Base-by-base conservation (phyloP, 108 stramenopile species). In the Licmophora abbreviata region DNA sequence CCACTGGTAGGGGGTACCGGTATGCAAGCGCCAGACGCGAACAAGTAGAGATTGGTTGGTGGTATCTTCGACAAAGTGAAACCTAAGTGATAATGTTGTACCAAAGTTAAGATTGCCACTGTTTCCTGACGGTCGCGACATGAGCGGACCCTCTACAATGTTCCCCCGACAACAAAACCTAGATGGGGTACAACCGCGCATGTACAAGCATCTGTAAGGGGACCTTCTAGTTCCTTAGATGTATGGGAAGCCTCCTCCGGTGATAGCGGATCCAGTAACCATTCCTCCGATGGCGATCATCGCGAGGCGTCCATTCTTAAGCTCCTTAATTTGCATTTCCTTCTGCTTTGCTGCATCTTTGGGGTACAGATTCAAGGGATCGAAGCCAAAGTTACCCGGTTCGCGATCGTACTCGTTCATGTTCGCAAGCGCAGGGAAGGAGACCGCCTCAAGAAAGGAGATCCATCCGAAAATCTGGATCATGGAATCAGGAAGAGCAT, bases 221-320 rank as follows among this genome's bases (percentile, higher is more conserved):
- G n/a, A n/a, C n/a, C n/a, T n/a, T n/a, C n/a, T n/a, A n/a, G n/a
- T n/a, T n/a, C n/a, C n/a, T n/a, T n/a, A n/a, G n/a, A n/a, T n/a
- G 88, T 93, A 97, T 26, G 95, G 95, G 87, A 95, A 97, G 41
- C 91, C 92, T 51, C 95, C 64, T 81, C 93, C 93, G 41, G 87
- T 85, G 57, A 95, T 51, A 29, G 54, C 56, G 46, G 91, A 58
- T 58, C 81, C 80, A 40, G 84, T 67, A 44, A 80, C 76, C 54
- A 94, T 94, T 59, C 95, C 95, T 48, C 89, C 85, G 48, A 94
- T 66, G 23, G 93, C 93, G 44, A 88, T 56, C 95, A 97, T 95
- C 12, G 95, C 93, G 65, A 92, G 59, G 52, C 88, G 84, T 64
- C 88, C 93, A 61, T 90, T 90, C 82, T 81, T 85, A 25, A 94